These are phyloP conservation scores for Aspergillus wentii DNA, from an alignment of 495 filamentous ascomycete genomes.

Conservation along the genomic window DNA sequence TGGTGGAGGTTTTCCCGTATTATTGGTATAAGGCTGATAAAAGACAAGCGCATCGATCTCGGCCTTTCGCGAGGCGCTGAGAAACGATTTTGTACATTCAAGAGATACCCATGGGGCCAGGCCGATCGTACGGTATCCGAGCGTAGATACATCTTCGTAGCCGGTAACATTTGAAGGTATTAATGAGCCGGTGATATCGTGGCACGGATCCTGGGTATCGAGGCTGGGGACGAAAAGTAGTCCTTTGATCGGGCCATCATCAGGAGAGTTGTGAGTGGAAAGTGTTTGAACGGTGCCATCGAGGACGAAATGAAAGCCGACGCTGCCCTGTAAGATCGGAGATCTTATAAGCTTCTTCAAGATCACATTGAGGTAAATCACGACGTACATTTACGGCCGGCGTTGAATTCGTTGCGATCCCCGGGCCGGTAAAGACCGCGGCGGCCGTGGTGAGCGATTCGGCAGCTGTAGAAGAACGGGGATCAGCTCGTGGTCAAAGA, in stretches of 20 bases:
- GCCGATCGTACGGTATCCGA: conserved; percentile 57
- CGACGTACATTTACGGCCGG: conserved; percentile 30
- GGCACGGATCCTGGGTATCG: conserved; percentile 49
- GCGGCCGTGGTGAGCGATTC: conserved; percentile 28
- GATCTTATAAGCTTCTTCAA: no score
- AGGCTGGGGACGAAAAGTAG: conserved; percentile 81
- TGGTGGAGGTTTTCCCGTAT: conserved; percentile 54
- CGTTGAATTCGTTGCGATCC: conserved; percentile 28
- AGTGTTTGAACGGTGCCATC: conserved; percentile 64
- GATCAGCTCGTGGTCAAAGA: no score
- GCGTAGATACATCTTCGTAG: conserved; percentile 56
- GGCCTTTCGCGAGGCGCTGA: conserved; percentile 54
- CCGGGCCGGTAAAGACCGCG: conserved; percentile 36
- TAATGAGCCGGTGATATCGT: conserved; percentile 46
- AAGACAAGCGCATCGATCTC: conserved; percentile 67
- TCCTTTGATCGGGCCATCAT: conserved; percentile 57
- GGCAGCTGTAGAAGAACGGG: conserved; percentile 17
- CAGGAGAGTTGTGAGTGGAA: conserved; percentile 52
- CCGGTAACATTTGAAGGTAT: conserved; percentile 74
- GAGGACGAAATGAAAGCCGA: conserved; percentile 60
- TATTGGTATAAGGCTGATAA: conserved; percentile 56
- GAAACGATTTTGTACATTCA: conserved; percentile 63
- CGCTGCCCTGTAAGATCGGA: conserved; percentile 42
- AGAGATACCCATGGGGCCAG: conserved; percentile 83
- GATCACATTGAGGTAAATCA: background rate